Base-by-base conservation (phyloP, 768 basidiomycete genomes). In the Sporobolomyces phaffii region DNA sequence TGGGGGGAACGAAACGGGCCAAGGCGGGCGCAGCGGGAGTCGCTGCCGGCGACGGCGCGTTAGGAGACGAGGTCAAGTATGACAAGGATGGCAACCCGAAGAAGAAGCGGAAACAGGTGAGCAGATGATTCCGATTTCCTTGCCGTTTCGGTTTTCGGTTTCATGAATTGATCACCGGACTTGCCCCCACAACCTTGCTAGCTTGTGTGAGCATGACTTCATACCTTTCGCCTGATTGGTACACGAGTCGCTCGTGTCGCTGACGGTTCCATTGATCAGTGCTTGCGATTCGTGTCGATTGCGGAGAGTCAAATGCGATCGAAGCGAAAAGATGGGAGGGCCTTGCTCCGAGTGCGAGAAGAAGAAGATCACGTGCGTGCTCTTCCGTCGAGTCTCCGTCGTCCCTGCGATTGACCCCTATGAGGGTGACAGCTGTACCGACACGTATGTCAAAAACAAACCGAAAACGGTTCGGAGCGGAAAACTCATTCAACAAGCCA, bases 21-120 rank as follows among this genome's bases (percentile, higher is more conserved):
- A 38, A 38, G 17, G 9, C 38, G 38, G 17, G 17, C 38, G 38
- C 38, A 38, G 38, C 9, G 17, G n/a, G 9, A 9, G 38, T 38
- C 38, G 38, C 10, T 9, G 10, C 38, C 38, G 38, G 9, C 38
- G 10, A 38, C 17, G 33, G 43, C 43, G 22, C 43, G 8, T 1
- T n/a, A n/a, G 54, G 2, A 10, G 31, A 20, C 3, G 43, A 49
- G 15, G 29, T 33, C 36, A 44, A 58, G 54, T 36, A 51, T 5
- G 68, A 69, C 36, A 51, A 58, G 54, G 28, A 58, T 28, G 68
- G 68, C 10, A 49, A 69, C 29, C 47, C 59, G 2, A 69, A 69
- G 68, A 69, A 69, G 63, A 69, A 69, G 47, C 40, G 68, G n/a
- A 69, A 69, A 34, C 68, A 69, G 63, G 56, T 63, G 22, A 5